Evolutionary conservation across 1,139 yeast species (phyloP).

Genomic region (Geotrichum restrictum): DNA sequence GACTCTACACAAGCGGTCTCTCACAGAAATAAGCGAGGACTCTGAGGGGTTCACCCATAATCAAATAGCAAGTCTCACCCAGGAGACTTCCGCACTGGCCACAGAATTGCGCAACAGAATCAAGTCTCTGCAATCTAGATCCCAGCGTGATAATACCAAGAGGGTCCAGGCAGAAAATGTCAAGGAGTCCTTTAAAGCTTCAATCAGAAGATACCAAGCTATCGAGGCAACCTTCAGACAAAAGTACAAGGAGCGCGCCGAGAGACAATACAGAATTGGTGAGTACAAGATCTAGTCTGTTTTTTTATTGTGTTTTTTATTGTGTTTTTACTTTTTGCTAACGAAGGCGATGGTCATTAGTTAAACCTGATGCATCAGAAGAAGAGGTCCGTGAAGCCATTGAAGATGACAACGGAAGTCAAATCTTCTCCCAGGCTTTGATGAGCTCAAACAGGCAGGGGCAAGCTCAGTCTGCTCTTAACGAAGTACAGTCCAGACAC

Average conservation of each 20-base stretch:
- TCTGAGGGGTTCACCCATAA: constrained; percentile 68
- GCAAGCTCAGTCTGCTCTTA: constrained; percentile 90
- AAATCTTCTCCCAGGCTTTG: constrained; percentile 89
- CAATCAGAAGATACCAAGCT: constrained; percentile 81
- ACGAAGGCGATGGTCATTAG: constrained; percentile 30
- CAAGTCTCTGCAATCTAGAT: constrained; percentile 68
- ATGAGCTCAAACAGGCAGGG: constrained; percentile 92
- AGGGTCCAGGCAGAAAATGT: constrained; percentile 86
- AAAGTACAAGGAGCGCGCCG: constrained; percentile 81
- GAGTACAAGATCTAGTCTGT: too few species aligned
- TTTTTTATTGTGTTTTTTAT: too few species aligned
- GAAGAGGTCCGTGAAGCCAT: constrained; percentile 61
- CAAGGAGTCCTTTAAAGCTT: constrained; percentile 76
- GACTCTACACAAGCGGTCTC: constrained; percentile 71
- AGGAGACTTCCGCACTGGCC: constrained; percentile 77
- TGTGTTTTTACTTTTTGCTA: too few species aligned
- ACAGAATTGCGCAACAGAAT: constrained; percentile 69
- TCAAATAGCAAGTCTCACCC: constrained; percentile 70
- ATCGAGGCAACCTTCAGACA: constrained; percentile 84
- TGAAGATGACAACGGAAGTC: constrained; percentile 44
- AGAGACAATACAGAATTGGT: constrained; percentile 72
- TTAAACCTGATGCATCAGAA: constrained; percentile 87
- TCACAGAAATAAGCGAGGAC: constrained; percentile 75
- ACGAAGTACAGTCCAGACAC: constrained; percentile 95
- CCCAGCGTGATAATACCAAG: constrained; percentile 68